These are phyloP conservation scores for Daldinia vernicosa DNA, from an alignment of 495 filamentous ascomycete genomes.

Conservation along the genomic window DNA sequence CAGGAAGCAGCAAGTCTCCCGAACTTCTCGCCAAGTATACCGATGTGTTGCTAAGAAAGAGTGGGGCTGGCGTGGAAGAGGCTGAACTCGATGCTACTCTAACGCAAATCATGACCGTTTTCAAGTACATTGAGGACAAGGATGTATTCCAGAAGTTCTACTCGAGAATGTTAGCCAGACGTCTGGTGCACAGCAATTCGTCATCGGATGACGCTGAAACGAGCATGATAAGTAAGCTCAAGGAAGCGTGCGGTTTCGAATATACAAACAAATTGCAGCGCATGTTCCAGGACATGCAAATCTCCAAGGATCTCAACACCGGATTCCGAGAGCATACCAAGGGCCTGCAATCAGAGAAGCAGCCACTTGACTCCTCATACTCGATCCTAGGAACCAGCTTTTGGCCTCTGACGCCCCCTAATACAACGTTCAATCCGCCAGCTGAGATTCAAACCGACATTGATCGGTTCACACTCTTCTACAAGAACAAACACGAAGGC, in stretches of 20 bases:
- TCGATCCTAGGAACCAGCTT: slow-evolving; percentile 95
- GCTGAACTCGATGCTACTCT: slow-evolving; percentile 89
- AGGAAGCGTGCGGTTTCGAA: slow-evolving; percentile 97
- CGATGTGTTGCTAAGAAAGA: slow-evolving; percentile 93
- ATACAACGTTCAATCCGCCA: slow-evolving; percentile 85
- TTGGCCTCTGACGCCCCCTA: slow-evolving; percentile 90
- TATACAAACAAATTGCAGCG: slow-evolving; percentile 99
- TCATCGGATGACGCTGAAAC: slow-evolving; percentile 98
- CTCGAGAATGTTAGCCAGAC: slow-evolving; percentile 93
- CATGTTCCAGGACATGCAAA: slow-evolving; percentile 99
- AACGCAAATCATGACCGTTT: slow-evolving; percentile 98
- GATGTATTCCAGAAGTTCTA: slow-evolving; percentile 99
- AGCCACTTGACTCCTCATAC: slow-evolving; percentile 79
- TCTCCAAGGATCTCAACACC: slow-evolving; percentile 94
- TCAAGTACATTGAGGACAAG: slow-evolving; percentile 99
- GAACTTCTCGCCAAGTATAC: slow-evolving; percentile 96
- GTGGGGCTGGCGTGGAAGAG: slow-evolving; percentile 88
- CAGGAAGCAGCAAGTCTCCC: slow-evolving; percentile 89
- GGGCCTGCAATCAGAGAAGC: slow-evolving; percentile 56
- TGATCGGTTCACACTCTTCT: slow-evolving; percentile 89
- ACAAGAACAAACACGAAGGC: slow-evolving; percentile 93
- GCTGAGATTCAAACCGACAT: slow-evolving; percentile 84
- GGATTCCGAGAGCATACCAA: slow-evolving; percentile 71
- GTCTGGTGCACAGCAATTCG: slow-evolving; percentile 91
- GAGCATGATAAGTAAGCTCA: slow-evolving; percentile 99